A percentile compares a stretch with the other conserved stretches of the same genome.
phyloP scores from a whole-genome alignment of 2,329 filamentous ascomycete genomes.

The Ascochyta lentis region DNA sequence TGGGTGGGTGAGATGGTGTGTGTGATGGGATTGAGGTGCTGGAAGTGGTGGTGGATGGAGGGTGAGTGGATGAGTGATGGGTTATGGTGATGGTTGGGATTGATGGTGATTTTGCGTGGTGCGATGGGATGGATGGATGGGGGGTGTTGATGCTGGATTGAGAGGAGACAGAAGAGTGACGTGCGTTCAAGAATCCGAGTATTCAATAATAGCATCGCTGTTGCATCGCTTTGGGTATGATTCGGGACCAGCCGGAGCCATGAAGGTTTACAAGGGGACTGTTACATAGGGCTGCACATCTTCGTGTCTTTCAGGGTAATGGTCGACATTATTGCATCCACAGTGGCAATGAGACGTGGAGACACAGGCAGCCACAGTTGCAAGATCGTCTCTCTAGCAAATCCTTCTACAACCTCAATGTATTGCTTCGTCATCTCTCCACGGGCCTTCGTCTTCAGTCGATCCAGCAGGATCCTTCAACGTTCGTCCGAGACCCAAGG shows the following conservation, averaged over 20 bases:
- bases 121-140: background rate
- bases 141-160: too few relatives aligned
- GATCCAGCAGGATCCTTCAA: background rate
- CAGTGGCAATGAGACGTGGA: constrained; percentile 18
- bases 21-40: too few relatives aligned
- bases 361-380: constrained; percentile 3
- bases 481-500: background rate
- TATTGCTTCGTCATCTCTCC: constrained; percentile 8
- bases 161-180: background rate
- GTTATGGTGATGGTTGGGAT: too few relatives aligned
- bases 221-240: background rate
- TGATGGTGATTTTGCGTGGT: background rate
- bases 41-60: too few relatives aligned
- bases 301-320: background rate
- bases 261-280: background rate
- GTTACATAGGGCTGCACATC: constrained; percentile 13
- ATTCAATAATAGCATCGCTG: too few relatives aligned
- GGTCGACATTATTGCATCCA: background rate
- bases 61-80: too few relatives aligned
- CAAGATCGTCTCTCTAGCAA: constrained; percentile 5
- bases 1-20: too few relatives aligned
- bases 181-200: too few relatives aligned
- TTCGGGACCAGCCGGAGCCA: too few relatives aligned
- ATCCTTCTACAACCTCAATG: constrained; percentile 4
- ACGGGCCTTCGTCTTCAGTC: background rate